These are phyloP conservation scores for Diphasiastrum complanatum DNA, from an alignment of 83 land plant genomes.

Conservation along the genomic window DNA sequence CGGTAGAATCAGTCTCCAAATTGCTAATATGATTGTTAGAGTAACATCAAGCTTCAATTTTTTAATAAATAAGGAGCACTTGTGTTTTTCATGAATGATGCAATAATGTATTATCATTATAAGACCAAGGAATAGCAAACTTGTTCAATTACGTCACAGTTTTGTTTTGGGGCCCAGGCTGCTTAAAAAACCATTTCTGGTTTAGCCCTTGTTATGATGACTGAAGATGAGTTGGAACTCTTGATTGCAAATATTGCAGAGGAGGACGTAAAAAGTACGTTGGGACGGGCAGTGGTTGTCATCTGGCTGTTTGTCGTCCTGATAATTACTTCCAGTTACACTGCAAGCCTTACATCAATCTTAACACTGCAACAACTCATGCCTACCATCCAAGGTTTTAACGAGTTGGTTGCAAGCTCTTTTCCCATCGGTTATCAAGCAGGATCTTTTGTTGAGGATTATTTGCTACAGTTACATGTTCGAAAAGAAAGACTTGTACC, in stretches of 20 bases:
- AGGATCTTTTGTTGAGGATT: slow-evolving; percentile 82
- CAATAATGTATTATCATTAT: too few relatives aligned
- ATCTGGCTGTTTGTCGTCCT: slow-evolving; percentile 95
- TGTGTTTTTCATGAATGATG: too few relatives aligned
- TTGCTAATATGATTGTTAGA: too few relatives aligned
- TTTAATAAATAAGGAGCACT: too few relatives aligned
- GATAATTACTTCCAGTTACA: slow-evolving; percentile 87
- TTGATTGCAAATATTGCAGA: slow-evolving; percentile 46
- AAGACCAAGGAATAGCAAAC: too few relatives aligned
- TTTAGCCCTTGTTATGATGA: not conserved
- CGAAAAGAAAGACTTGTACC: slow-evolving; percentile 54
- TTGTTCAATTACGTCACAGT: too few relatives aligned
- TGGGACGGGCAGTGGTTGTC: slow-evolving; percentile 71
- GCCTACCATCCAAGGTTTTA: slow-evolving; percentile 65
- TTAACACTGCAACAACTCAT: slow-evolving; percentile 84
- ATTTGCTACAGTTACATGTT: slow-evolving; percentile 70
- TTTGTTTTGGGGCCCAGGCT: too few relatives aligned
- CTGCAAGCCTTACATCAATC: slow-evolving; percentile 90
- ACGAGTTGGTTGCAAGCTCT: slow-evolving; percentile 55
- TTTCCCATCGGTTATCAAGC: slow-evolving; percentile 79
- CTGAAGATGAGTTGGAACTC: not conserved
- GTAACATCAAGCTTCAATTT: too few relatives aligned
- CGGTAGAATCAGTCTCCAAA: too few relatives aligned
- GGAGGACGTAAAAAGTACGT: slow-evolving; percentile 73
- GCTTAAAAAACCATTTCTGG: too few relatives aligned